phyloP scores from a whole-genome alignment of 2,329 filamentous ascomycete species.

The Alternaria ethzedia region DNA sequence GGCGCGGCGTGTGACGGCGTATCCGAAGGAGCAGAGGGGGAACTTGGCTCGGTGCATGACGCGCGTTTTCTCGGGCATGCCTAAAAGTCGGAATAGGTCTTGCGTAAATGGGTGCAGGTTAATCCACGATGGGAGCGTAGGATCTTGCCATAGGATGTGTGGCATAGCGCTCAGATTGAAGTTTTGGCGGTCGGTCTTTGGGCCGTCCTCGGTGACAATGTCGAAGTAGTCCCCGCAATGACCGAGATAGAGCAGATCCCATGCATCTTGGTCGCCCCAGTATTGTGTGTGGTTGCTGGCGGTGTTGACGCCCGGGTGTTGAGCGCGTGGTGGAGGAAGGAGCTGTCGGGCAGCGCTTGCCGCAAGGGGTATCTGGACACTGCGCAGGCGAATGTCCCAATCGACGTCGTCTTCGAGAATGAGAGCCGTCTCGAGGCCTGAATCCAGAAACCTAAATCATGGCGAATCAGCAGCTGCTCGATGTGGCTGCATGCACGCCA shows the following conservation, averaged over 20 bases:
- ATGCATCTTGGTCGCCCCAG: conserved; percentile 49
- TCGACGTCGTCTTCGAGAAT: conserved; percentile 56
- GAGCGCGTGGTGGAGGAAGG: conserved; percentile 36
- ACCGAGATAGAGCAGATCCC: conserved; percentile 55
- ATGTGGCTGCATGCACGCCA: conserved; percentile 12
- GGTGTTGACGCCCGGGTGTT: conserved; percentile 24
- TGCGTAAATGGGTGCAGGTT: conserved; percentile 52
- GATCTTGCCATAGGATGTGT: conserved; percentile 46
- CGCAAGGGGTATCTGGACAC: conserved; percentile 50
- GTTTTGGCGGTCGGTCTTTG: conserved; percentile 25
- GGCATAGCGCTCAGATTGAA: conserved; percentile 43
- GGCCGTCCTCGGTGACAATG: conserved; percentile 40
- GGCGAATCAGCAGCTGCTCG: conserved; percentile 19
- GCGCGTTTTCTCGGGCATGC: conserved; percentile 46
- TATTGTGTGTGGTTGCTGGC: conserved; percentile 41
- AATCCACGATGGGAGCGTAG: conserved; percentile 44
- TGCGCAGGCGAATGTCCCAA: conserved; percentile 54
- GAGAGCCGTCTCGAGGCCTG: conserved; percentile 50
- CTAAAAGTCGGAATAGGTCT: conserved; percentile 44
- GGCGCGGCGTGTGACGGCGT: conserved; percentile 50
- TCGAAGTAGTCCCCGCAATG: conserved; percentile 54
- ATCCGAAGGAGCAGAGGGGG: conserved; percentile 55
- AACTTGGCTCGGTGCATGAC: conserved; percentile 51
- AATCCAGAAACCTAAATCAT: conserved; percentile 49
- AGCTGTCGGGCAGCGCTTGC: conserved; percentile 50